A percentile compares a stretch with the other conserved stretches of the same genome.
phyloP scores from a whole-genome alignment of 305 asterid species.

The Ruellia speciosa region DNA sequence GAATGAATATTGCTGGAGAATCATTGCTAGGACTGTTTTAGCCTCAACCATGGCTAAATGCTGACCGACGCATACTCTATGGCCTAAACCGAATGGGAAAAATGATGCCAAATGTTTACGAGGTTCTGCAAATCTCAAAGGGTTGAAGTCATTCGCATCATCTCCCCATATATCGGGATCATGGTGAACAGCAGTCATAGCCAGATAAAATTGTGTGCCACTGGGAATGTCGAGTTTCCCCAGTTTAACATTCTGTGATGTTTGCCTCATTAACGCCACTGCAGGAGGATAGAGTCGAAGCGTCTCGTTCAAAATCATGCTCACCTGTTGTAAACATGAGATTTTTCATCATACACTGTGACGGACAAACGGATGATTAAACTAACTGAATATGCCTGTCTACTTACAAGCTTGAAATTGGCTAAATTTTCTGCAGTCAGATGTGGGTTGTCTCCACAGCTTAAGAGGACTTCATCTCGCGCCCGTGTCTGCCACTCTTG shows the following conservation, averaged over 20 bases:
- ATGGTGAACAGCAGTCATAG: slow-evolving; percentile 60
- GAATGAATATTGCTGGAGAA: slow-evolving; percentile 43
- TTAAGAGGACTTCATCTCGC: slow-evolving; percentile 46
- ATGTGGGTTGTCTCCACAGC: slow-evolving; percentile 25
- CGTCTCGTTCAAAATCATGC: slow-evolving; percentile 61
- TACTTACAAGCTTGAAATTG: slow-evolving; percentile 43
- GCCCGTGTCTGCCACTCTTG: slow-evolving; percentile 74
- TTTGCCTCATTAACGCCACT: slow-evolving; percentile 37
- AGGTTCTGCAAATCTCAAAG: slow-evolving; percentile 40
- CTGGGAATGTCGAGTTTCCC: slow-evolving; percentile 56
- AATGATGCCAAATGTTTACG: slow-evolving; percentile 53
- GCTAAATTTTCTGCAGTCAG: slow-evolving; percentile 45
- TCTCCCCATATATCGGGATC: slow-evolving; percentile 61
- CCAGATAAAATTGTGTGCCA: slow-evolving; percentile 46
- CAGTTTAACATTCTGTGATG: slow-evolving; percentile 36
- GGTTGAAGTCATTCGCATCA: slow-evolving; percentile 64
- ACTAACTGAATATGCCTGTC: not conserved
- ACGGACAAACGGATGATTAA: not conserved
- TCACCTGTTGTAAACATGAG: slow-evolving; percentile 34
- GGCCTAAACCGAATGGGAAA: slow-evolving; percentile 66
- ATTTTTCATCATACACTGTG: slow-evolving; percentile 1
- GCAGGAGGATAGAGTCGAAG: slow-evolving; percentile 65
- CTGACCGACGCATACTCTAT: slow-evolving; percentile 64
- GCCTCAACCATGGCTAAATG: slow-evolving; percentile 62
- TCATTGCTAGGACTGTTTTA: slow-evolving; percentile 47